Evolutionary conservation across 2,329 filamentous ascomycete genomes (phyloP).

Genomic region (Cladorrhinum sp.): DNA sequence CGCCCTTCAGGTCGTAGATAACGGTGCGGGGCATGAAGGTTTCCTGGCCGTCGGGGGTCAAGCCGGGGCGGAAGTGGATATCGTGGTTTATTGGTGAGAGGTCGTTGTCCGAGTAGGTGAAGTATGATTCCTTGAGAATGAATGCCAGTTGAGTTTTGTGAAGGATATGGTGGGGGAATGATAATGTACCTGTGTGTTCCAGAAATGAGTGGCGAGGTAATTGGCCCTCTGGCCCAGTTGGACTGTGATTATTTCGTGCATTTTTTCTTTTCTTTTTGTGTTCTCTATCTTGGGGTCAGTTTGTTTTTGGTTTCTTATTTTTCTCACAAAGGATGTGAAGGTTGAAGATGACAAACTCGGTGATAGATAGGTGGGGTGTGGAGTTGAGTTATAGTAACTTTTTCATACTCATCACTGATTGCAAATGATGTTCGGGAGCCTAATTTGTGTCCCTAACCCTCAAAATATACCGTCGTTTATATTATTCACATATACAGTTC

Average conservation of each 20-base stretch:
- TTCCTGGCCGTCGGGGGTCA: slow-evolving; percentile 76
- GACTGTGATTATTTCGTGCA: slow-evolving; percentile 94
- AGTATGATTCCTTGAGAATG: slow-evolving; percentile 81
- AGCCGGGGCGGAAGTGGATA: slow-evolving; percentile 80
- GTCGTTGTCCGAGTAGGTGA: slow-evolving; percentile 70
- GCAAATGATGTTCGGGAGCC: neutral
- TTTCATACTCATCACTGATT: neutral
- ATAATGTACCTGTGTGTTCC: slow-evolving; percentile 76
- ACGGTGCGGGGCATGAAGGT: slow-evolving; percentile 90
- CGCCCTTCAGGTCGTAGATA: slow-evolving; percentile 92
- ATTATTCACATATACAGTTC: too few species aligned
- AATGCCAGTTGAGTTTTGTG: neutral
- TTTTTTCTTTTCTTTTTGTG: slow-evolving; percentile 37
- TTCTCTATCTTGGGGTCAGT: neutral
- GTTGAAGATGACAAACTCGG: neutral
- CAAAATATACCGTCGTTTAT: too few species aligned
- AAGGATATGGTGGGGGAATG: neutral
- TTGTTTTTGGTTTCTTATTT: too few species aligned
- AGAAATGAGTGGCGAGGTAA: slow-evolving; percentile 92
- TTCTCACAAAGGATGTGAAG: neutral
- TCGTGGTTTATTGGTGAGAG: slow-evolving; percentile 70
- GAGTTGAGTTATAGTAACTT: neutral
- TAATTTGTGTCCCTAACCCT: neutral
- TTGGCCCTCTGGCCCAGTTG: slow-evolving; percentile 93
- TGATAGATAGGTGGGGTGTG: neutral